phyloP scores from a whole-genome alignment of 208 protist species.

The Trypanosoma scelopori region DNA sequence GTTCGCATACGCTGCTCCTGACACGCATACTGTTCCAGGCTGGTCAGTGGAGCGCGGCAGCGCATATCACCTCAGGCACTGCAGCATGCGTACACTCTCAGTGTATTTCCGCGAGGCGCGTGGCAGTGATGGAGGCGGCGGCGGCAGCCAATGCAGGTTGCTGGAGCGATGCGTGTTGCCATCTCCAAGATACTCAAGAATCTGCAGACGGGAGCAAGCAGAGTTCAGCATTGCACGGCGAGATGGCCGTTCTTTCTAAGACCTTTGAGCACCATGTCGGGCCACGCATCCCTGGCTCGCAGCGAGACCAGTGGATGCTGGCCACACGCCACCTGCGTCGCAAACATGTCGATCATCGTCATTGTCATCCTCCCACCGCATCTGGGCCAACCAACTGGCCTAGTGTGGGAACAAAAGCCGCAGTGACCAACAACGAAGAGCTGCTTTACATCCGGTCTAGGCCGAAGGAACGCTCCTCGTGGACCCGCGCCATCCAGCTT shows the following conservation, averaged over 20 bases:
- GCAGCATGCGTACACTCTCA: background rate
- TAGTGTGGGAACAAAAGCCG: background rate
- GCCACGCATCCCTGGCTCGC: background rate
- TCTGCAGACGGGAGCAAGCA: background rate
- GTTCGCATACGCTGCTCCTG: constrained; percentile 15
- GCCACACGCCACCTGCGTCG: background rate
- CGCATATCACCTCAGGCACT: background rate
- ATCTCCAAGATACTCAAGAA: background rate
- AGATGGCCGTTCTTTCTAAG: background rate
- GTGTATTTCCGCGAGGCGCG: constrained; percentile 5
- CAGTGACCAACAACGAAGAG: constrained; percentile 26
- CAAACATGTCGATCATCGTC: background rate
- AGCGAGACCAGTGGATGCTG: background rate
- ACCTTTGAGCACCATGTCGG: constrained; percentile 4
- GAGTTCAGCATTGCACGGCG: background rate
- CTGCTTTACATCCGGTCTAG: constrained; percentile 16
- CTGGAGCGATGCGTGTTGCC: constrained; percentile 15
- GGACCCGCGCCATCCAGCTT: constrained; percentile 14
- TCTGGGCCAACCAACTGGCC: background rate
- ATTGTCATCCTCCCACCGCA: background rate
- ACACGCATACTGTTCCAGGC: constrained; percentile 8
- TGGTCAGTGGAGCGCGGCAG: constrained; percentile 20
- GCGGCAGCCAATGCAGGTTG: constrained; percentile 3
- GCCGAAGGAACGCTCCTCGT: constrained; percentile 25
- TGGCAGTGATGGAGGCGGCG: constrained; percentile 20